Conservation (phyloP, 495 filamentous ascomycete genomes). For the Chaetomium tenue region DNA sequence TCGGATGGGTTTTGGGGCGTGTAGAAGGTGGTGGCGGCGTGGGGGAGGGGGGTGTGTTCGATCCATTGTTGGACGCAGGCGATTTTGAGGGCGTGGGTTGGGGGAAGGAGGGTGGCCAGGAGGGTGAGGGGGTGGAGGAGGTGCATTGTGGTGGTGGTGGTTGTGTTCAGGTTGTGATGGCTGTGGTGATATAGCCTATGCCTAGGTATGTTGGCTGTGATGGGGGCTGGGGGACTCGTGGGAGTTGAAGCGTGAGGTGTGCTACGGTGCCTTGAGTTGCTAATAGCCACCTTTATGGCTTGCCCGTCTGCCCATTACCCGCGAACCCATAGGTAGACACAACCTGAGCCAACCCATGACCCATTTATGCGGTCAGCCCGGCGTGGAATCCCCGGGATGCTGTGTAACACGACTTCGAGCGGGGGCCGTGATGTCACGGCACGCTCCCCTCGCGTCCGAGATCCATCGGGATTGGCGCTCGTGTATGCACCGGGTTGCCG, state of each 20-base stretch:
- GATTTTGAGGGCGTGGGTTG: not conserved
- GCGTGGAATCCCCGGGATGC: not conserved
- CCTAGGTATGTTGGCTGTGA: no score
- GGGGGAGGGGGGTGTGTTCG: conserved; percentile 38
- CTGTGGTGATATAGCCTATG: no score
- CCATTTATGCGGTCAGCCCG: not conserved
- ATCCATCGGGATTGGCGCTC: not conserved
- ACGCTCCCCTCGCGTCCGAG: not conserved
- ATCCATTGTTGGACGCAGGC: conserved; percentile 21
- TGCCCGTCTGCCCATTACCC: no score
- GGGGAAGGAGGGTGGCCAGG: not conserved
- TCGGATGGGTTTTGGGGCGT: not conserved
- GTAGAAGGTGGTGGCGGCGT: conserved; percentile 36
- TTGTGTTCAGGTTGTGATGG: no score
- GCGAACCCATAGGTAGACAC: not conserved
- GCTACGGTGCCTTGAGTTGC: no score
- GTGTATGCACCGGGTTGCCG: not conserved
- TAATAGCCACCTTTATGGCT: no score
- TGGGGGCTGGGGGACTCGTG: no score
- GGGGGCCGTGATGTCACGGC: not conserved
- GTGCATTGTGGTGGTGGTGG: not conserved
- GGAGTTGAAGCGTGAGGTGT: no score
- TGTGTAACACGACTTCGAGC: not conserved
- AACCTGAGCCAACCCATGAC: not conserved
- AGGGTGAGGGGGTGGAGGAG: not conserved